A percentile compares a stretch with the other conserved stretches of the same genome.
Evolutionary conservation across 1,284 basidiomycete genomes (phyloP).

Genomic region (Psilocybe mexicana): DNA sequence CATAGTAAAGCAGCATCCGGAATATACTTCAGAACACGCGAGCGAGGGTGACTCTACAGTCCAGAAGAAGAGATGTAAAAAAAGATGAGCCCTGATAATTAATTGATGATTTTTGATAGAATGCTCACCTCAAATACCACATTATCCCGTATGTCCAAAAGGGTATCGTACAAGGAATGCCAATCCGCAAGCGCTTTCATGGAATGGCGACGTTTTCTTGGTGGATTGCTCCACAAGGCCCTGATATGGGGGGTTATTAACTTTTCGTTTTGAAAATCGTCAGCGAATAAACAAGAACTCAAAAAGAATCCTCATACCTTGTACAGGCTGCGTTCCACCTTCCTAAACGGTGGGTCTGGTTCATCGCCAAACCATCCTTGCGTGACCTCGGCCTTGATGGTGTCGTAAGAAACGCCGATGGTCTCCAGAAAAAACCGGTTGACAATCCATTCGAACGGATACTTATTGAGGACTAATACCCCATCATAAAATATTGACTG

Average conservation of each 20-base stretch:
- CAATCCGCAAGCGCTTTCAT: slow-evolving; percentile 64
- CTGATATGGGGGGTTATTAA: slow-evolving; percentile 57
- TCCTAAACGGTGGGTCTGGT: slow-evolving; percentile 36
- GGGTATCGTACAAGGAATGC: slow-evolving; percentile 57
- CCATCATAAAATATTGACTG: slow-evolving; percentile 66
- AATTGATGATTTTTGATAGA: not conserved
- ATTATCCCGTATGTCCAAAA: slow-evolving; percentile 38
- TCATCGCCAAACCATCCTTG: slow-evolving; percentile 36
- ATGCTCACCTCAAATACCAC: slow-evolving; percentile 34
- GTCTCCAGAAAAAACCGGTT: slow-evolving; percentile 70
- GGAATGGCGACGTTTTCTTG: slow-evolving; percentile 63
- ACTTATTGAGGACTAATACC: slow-evolving; percentile 51
- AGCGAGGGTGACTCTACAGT: slow-evolving; percentile 26
- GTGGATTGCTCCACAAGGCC: slow-evolving; percentile 66
- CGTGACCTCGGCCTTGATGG: slow-evolving; percentile 40
- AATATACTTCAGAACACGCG: slow-evolving; percentile 40
- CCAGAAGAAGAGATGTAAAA: not conserved
- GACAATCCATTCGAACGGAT: slow-evolving; percentile 54
- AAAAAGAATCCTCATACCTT: slow-evolving; percentile 40
- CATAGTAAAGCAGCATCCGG: slow-evolving; percentile 53
- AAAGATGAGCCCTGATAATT: not conserved
- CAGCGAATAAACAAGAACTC: not conserved
- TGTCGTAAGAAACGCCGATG: slow-evolving; percentile 51
- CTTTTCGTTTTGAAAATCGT: slow-evolving; percentile 34
- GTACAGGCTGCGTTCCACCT: slow-evolving; percentile 55